Evolutionary conservation across 345 rosid genomes (phyloP).

Genomic region (Citrus unshiu): DNA sequence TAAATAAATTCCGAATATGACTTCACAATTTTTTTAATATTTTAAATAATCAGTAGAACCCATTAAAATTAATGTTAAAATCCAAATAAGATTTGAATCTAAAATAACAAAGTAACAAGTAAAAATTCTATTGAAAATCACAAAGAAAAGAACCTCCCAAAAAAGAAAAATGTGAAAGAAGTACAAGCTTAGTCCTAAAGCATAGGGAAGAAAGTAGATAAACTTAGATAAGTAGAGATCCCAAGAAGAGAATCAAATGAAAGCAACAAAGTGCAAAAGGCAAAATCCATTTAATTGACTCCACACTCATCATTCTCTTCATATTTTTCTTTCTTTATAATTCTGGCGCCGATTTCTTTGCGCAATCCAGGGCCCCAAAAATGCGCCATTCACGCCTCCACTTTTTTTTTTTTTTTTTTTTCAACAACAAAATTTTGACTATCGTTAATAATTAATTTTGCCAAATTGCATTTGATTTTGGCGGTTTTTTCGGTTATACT

Average conservation of each 20-base stretch:
- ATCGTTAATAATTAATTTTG: not conserved
- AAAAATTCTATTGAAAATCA: not conserved
- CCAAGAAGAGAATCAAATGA: conserved; percentile 2
- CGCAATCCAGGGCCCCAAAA: conserved; percentile 29
- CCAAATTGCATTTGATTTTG: not conserved
- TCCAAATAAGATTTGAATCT: too few species aligned
- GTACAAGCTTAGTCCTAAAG: too few species aligned
- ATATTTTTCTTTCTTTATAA: not conserved
- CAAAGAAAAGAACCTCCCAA: not conserved
- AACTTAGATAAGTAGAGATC: not conserved
- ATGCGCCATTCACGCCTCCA: conserved; percentile 43
- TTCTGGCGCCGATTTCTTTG: conserved; percentile 44
- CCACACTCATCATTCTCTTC: not conserved
- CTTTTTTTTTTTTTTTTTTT: not conserved
- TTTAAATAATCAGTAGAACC: too few species aligned
- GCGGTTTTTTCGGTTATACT: conserved; percentile 12
- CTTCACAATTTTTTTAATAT: too few species aligned
- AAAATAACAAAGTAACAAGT: too few species aligned
- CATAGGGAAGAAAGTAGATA: not conserved
- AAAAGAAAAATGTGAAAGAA: not conserved
- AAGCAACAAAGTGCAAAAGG: conserved; percentile 5
- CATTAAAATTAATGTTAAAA: too few species aligned
- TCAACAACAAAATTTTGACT: not conserved
- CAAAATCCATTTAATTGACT: not conserved
- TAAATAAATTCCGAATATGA: too few species aligned